These are phyloP conservation scores for Penicillium cataractarum DNA, from an alignment of 495 filamentous ascomycete species.

Conservation along the genomic window DNA sequence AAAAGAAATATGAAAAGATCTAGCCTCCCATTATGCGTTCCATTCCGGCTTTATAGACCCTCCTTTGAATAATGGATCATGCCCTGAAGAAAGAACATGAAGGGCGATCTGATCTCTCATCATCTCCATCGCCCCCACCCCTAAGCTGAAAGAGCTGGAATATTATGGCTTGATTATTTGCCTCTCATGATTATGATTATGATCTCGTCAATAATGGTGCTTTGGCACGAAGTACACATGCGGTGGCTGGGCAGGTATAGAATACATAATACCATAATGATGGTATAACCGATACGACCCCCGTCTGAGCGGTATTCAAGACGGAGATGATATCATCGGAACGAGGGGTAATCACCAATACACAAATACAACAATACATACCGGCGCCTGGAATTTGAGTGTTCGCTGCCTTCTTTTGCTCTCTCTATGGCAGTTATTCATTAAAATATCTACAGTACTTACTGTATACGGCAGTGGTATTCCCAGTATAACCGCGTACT, in stretches of 20 bases:
- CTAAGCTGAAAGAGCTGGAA: conserved; percentile 3
- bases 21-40: not conserved
- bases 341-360: not conserved
- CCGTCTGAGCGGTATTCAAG: not conserved
- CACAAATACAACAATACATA: not conserved
- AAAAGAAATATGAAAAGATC: conserved; percentile 1
- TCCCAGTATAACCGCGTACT: not conserved
- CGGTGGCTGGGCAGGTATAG: not conserved
- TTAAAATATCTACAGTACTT: not conserved
- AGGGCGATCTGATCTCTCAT: conserved; percentile 10
- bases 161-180: not conserved
- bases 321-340: not conserved
- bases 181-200: not conserved
- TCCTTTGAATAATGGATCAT: not conserved
- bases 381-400: not conserved
- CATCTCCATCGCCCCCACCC: not conserved
- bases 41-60: conserved; percentile 8
- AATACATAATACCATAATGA: not conserved
- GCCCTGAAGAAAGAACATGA: not conserved
- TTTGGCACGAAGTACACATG: too few species aligned
- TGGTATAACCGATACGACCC: not conserved
- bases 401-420: not conserved
- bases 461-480: too few species aligned
- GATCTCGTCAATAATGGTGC: too few species aligned
- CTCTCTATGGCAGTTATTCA: not conserved